Evolutionary conservation across 2,329 filamentous ascomycete species (phyloP).

Genomic region (Colletotrichum incanum): DNA sequence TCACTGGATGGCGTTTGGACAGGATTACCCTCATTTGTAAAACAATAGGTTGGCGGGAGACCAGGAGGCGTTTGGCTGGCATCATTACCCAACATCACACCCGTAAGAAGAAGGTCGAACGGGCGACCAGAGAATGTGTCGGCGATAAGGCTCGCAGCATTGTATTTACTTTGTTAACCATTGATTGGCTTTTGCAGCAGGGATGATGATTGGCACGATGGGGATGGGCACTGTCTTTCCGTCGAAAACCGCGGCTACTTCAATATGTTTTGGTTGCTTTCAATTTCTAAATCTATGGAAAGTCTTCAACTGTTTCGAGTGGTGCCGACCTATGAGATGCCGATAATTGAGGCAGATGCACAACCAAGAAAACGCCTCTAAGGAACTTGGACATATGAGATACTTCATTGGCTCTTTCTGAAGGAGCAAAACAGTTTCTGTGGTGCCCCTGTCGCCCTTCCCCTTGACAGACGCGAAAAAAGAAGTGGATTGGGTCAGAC

Average conservation of each 20-base stretch:
- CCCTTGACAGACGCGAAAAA: slow-evolving; percentile 32
- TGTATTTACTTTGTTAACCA: slow-evolving; percentile 30
- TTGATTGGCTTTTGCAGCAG: slow-evolving; percentile 8
- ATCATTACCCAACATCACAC: slow-evolving; percentile 30
- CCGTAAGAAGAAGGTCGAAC: slow-evolving; percentile 15
- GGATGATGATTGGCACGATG: not conserved
- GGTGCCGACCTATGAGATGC: not conserved
- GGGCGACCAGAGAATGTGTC: slow-evolving; percentile 6
- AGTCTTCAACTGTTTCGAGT: not conserved
- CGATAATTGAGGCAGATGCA: not conserved
- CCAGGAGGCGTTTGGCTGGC: slow-evolving; percentile 38
- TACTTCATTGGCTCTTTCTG: slow-evolving; percentile 5
- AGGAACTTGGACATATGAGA: not conserved
- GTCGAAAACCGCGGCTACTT: not conserved
- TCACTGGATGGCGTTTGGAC: slow-evolving; percentile 33
- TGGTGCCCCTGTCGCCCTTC: slow-evolving; percentile 25
- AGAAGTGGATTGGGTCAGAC: slow-evolving; percentile 21
- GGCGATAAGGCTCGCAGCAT: slow-evolving; percentile 15
- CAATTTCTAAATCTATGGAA: not conserved
- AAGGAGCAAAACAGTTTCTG: slow-evolving; percentile 2
- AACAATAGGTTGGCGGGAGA: slow-evolving; percentile 18
- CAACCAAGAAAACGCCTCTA: slow-evolving; percentile 5
- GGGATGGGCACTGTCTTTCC: slow-evolving; percentile 6
- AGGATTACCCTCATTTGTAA: slow-evolving; percentile 29
- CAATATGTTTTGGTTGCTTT: slow-evolving; percentile 3